These are phyloP conservation scores for Geotrichum reessii DNA, from an alignment of 1,139 yeast genomes.

Conservation along the genomic window DNA sequence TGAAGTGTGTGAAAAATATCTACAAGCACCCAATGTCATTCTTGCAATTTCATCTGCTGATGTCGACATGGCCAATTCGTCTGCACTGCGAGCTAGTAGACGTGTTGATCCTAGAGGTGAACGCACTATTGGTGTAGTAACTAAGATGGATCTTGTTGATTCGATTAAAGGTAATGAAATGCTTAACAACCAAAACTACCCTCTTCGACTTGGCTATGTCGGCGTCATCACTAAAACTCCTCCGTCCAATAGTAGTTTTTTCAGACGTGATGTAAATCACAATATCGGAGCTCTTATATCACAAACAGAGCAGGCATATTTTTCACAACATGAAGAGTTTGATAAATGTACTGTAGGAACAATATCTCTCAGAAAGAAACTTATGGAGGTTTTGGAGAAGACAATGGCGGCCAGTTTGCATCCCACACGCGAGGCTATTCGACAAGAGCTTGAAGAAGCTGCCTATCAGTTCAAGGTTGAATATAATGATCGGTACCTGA, in stretches of 20 bases:
- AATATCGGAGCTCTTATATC: constrained; percentile 35
- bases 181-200: constrained; percentile 72
- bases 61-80: constrained; percentile 92
- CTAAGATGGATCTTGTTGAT: constrained; percentile 84
- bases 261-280: constrained; percentile 25
- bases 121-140: constrained; percentile 91
- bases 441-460: constrained; percentile 89
- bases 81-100: constrained; percentile 87
- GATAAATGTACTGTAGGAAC: constrained; percentile 74
- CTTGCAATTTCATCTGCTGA: constrained; percentile 96
- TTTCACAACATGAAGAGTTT: constrained; percentile 58
- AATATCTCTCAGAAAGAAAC: constrained; percentile 62
- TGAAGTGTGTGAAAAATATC: constrained; percentile 71
- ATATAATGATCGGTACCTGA: constrained; percentile 86
- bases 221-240: constrained; percentile 93
- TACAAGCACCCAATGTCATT: constrained; percentile 86
- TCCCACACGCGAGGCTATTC: constrained; percentile 81
- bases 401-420: constrained; percentile 86
- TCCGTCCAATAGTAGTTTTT: constrained; percentile 30
- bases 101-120: constrained; percentile 90
- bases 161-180: constrained; percentile 66
- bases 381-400: constrained; percentile 79
- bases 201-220: constrained; percentile 91
- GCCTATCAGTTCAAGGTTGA: constrained; percentile 91
- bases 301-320: constrained; percentile 41